Evolutionary conservation across 805 yeast genomes (phyloP), one percentile per base, ranked within the genome.

Genomic region (Spathaspora hagerdaliae): DNA sequence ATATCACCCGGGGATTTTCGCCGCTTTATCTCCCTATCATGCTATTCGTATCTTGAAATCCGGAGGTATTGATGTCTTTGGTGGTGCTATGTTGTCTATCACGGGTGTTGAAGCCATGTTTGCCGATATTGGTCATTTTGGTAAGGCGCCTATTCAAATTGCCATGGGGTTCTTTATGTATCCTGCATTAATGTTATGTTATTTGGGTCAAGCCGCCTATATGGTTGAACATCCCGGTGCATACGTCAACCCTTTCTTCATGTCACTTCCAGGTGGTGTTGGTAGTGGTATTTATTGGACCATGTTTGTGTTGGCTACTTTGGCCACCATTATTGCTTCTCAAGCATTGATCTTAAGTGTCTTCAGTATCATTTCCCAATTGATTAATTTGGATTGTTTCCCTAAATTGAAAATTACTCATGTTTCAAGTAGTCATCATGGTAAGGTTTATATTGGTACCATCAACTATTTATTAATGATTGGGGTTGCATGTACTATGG

Each of bases 61-160:
- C 9, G 67, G 71, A 3, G 71, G 69, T 15, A 61, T 75, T 27
- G 78, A 73, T 54, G 62, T 69, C 2, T 62, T 81, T 31, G 71
- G 78, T 9, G 74, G 78, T 4, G 76, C 78, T 3, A 72, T 80
- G 76, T 71, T 81, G 38, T 65, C 80, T 1, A 60, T 81, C 26
- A 79, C 86, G 0, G 85, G 85, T 31, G 66, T 77, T 4, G 85
- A 81, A 51, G 83, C 85, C 6, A 75, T 81, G 81, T 81, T 81
- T 62, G 82, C 84, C 1, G 85, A 81, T 58, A 66, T 79, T 42
- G 80, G 83, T 4, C 82, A 77, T 54, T 77, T 79, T 53, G 79
- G 82, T 2, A 65, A 67, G 26, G 50, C 64, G 5, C 75, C 84
- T 1, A 67, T 78, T 39, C 81, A 78, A 50, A 43, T 79, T 9